Evolutionary conservation across 2,329 filamentous ascomycete species (phyloP).

Genomic region (Microdochium trichocladiopsis): DNA sequence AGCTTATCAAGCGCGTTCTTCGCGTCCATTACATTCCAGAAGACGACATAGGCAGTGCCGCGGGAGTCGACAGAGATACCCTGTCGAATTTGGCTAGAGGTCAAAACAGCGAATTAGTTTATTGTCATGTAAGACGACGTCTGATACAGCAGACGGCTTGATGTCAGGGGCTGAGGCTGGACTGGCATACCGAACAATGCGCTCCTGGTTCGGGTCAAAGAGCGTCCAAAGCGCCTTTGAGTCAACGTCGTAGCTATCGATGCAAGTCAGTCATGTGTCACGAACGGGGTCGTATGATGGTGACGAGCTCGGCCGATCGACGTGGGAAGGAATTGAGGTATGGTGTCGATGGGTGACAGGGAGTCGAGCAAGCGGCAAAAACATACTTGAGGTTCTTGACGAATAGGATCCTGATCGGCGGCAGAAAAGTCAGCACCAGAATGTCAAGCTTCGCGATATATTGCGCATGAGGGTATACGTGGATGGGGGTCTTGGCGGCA

Average conservation of each 20-base stretch:
- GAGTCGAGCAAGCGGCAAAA: conserved; percentile 3
- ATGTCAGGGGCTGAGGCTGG: too few relatives aligned
- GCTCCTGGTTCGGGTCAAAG: conserved; percentile 50
- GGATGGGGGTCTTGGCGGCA: neutral
- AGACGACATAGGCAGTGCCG: conserved; percentile 97
- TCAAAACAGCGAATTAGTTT: neutral
- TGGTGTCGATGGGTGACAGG: conserved; percentile 3
- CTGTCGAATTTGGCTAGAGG: conserved; percentile 85
- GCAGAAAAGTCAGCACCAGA: conserved; percentile 13
- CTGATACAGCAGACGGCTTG: neutral
- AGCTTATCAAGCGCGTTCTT: conserved; percentile 99
- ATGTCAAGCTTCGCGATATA: too few relatives aligned
- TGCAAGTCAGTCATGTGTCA: conserved; percentile 14
- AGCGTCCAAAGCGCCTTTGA: conserved; percentile 97
- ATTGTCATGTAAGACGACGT: neutral
- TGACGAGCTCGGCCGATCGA: neutral
- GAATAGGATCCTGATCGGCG: conserved; percentile 79
- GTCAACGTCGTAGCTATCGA: conserved; percentile 88
- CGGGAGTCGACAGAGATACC: conserved; percentile 97
- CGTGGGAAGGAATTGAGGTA: neutral
- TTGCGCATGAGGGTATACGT: neutral
- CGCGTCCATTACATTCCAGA: conserved; percentile 98
- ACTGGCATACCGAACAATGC: conserved; percentile 18
- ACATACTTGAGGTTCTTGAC: conserved; percentile 95
- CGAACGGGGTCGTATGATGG: neutral